phyloP scores from a whole-genome alignment of 1,139 yeast species.

The Debaryomycetaceae sp. region DNA sequence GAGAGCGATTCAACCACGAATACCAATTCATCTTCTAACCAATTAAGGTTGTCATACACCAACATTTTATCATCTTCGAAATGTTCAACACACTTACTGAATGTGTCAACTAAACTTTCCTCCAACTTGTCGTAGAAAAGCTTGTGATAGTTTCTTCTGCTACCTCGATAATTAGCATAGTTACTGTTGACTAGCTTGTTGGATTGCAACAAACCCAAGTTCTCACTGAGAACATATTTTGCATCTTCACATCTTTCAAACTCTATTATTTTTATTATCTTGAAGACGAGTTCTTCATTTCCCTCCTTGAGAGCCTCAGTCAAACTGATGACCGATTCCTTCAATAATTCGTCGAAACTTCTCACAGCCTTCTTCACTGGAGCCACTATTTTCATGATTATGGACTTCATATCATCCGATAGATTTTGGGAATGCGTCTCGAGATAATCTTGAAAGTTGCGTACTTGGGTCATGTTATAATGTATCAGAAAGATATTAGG shows the following conservation, averaged over 20 bases:
- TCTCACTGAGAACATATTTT: conserved; percentile 50
- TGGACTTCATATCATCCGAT: conserved; percentile 68
- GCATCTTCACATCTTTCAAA: conserved; percentile 77
- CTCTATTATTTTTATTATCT: conserved; percentile 74
- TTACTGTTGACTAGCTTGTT: conserved; percentile 17
- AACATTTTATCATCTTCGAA: conserved; percentile 52
- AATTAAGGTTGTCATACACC: conserved; percentile 68
- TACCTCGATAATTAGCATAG: conserved; percentile 37
- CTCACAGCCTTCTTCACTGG: conserved; percentile 49
- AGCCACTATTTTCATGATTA: conserved; percentile 56
- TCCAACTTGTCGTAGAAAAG: conserved; percentile 62
- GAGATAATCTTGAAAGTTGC: conserved; percentile 79
- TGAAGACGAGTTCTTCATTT: conserved; percentile 63
- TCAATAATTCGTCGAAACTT: conserved; percentile 63
- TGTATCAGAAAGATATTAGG: conserved; percentile 66
- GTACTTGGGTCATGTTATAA: conserved; percentile 60
- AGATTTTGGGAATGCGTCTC: conserved; percentile 49
- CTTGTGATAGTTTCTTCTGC: conserved; percentile 59
- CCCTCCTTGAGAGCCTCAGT: conserved; percentile 70
- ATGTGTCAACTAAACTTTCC: conserved; percentile 61
- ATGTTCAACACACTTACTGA: conserved; percentile 60
- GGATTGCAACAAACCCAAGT: conserved; percentile 28
- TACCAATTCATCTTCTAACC: conserved; percentile 80
- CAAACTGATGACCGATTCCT: conserved; percentile 57
- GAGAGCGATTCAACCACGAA: conserved; percentile 59